Evolutionary conservation across 108 stramenopile species (phyloP), one percentile per base, ranked within the genome.

Genomic region (Cyclotella sp.): DNA sequence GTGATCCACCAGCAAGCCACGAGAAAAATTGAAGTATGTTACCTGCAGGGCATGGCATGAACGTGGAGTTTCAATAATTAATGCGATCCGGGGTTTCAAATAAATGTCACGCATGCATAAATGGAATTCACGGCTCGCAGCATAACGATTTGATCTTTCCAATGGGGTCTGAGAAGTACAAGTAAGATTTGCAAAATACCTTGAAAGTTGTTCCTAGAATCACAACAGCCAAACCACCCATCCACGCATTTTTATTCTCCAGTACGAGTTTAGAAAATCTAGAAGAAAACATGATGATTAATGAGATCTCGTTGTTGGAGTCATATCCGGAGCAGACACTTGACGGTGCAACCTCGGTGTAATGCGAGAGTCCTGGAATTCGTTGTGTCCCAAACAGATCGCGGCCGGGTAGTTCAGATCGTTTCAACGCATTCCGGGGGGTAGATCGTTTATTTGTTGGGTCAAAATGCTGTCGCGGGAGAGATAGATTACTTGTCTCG

Each of bases 11-110:
- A 91, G 34, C 19, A 89, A 24, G 21, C 78, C 82, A 15, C 90
- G 81, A 18, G 88, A 89, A 61, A 85, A 86, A 54, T 85, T 72
- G 63, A 91, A 91, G 53, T 91, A 91, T 24, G 72, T 60, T 15
- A 81, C 75, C 81, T 77, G 18, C 19, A 2, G 44, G 45, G 27
- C 13, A 45, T 45, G 21, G 47, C 39, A 71, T 11, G 21, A 49
- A 13, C 9, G 44, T 47, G 21, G 28, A 18, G 39, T 30, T 39
- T 45, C 0, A 22, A 41, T 62, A 30, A n/a, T 8, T 21, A 53
- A 49, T 49, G n/a, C 9, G 15, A n/a, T 49, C 2, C n/a, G 1
- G n/a, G 2, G 15, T n/a, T n/a, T n/a, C 6, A 9, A 49, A n/a
- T 49, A 49, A 49, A 7, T 49, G 3, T 3, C 47, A n/a, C 34